Evolutionary conservation across 768 basidiomycete genomes (phyloP), one percentile per base, ranked within the genome.

Genomic region (Sporobolomyces phaffii): DNA sequence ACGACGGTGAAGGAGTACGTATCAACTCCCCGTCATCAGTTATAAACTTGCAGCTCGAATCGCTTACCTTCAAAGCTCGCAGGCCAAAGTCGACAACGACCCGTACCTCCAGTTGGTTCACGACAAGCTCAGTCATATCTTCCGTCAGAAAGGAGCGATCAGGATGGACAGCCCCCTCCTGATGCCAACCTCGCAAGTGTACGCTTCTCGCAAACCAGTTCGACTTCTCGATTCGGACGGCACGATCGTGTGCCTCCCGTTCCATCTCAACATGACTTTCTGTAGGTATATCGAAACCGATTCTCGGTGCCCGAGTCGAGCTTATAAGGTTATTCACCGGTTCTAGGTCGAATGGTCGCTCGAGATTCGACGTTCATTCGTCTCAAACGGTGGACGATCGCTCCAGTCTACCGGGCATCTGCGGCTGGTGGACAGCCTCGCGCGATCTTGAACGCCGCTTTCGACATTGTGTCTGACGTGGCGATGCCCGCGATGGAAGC

Each of bases 351-450:
- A 10, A 71, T 73, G 67, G 64, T 75, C 15, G 74, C 74, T 11
- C 73, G 74, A 29, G 72, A 75, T 28, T 45, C 69, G 8, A 50
- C 69, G 1, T 59, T 74, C 13, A 68, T 66, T 10, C 72, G 76
- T 17, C 64, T 77, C 31, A 77, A 77, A 53, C 70, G 76, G 1
- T 77, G 73, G 58, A 73, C 72, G 29, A 74, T 77, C 56, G 73
- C 74, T 8, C 70, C 72, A 3, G 69, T 75, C 28, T 76, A 72
- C 47, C 69, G 76, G 6, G 60, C 69, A 18, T 60, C 69, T 0
- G 36, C 63, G 0, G 73, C 68, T 9, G 76, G 74, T 11, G 76
- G 76, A 0, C 74, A 74, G 68, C 70, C 72, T 33, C 57, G 68
- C 0, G 72, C 74, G 20, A 58, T 66, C 14, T 61, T 73, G 48